Evolutionary conservation across 768 basidiomycete genomes (phyloP), one percentile per base, ranked within the genome.

Genomic region (Asterophora lycoperdoides): DNA sequence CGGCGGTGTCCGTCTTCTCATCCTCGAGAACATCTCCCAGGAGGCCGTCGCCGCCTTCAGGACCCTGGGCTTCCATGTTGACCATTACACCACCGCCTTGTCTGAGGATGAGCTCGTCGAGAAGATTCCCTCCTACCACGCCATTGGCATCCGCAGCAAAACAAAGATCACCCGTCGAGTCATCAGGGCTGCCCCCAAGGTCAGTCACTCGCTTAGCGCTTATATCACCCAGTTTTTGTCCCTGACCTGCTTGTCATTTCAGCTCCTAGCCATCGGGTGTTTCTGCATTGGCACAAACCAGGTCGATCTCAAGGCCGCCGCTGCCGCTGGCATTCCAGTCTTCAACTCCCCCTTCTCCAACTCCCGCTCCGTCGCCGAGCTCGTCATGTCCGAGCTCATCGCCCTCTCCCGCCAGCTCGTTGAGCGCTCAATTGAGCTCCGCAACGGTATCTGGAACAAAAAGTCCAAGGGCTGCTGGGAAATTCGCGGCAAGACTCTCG

Each of bases 271-370:
- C 61, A 92, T 98, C 54, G 95, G 96, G 9, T 99, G 96, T 68
- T 99, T 99, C 79, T 99, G 96, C 71, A 99, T 99, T 56, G 96
- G 96, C 43, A 94, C 92, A 45, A 98, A 98, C 69, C 96, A 98
- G 68, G 96, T 98, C 56, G 93, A 97, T 64, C 83, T 99, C 39
- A 52, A 64, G 42, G 82, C 87, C 2, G 93, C 94, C 19, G 83
- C 87, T 30, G 80, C 81, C 46, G 82, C 89, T 44, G 96, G 96
- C 50, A 88, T 99, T 56, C 92, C 95, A 23, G 95, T 99, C 47
- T 99, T 99, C 78, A 99, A 99, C 68, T 98, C 96, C 5, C 96
- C 96, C 30, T 95, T 94, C 72, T 94, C 92, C 64, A 98, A 96
- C 75, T 98, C 96, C 28, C 90, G 96, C 58, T 98, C 96, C 1